Percentiles rank a stretch among this genome's conserved stretches.
Conservation (phyloP, 257 asterid species). For the Ehretia macrophylla region DNA sequence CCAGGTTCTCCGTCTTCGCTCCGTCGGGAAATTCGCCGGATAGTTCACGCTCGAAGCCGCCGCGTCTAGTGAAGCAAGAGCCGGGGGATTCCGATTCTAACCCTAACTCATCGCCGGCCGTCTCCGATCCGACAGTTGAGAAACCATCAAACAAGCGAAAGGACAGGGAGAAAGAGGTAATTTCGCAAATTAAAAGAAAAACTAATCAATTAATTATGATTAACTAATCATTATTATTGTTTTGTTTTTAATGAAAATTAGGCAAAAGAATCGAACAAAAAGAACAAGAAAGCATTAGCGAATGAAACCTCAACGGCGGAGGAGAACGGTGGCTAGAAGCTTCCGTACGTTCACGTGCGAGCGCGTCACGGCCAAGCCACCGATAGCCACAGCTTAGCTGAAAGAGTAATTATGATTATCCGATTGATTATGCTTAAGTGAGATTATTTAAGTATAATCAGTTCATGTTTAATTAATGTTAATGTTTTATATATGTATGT, state of each 20-base stretch:
- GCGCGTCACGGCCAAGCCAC: conserved; percentile 99
- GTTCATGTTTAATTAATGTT: conserved; percentile 7
- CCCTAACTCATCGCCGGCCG: conserved; percentile 37
- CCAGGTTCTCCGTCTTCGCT: conserved; percentile 61
- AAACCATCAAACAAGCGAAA: conserved; percentile 58
- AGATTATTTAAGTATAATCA: conserved; percentile 7
- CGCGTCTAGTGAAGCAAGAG: conserved; percentile 61
- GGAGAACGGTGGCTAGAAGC: conserved; percentile 25
- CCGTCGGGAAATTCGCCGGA: conserved; percentile 34
- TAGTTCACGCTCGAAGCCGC: conserved; percentile 22
- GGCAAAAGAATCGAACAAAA: conserved; percentile 59
- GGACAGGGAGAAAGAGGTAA: conserved; percentile 79
- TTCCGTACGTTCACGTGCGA: conserved; percentile 84
- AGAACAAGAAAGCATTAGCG: conserved; percentile 48
- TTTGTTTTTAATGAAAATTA: conserved; percentile 13
- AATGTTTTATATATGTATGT: not conserved
- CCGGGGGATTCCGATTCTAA: conserved; percentile 48
- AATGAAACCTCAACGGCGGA: conserved; percentile 38
- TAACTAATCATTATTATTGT: too few species aligned
- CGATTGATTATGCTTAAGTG: conserved; percentile 8
- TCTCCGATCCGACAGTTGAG: conserved; percentile 31
- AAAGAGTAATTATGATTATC: conserved; percentile 50
- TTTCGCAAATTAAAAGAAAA: not conserved
- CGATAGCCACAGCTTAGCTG: conserved; percentile 98
- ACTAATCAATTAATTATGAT: not conserved